Percentiles rank a stretch among this genome's conserved stretches.
phyloP scores from a whole-genome alignment of 2,329 filamentous ascomycete genomes.

The Botrytis pseudocinerea region DNA sequence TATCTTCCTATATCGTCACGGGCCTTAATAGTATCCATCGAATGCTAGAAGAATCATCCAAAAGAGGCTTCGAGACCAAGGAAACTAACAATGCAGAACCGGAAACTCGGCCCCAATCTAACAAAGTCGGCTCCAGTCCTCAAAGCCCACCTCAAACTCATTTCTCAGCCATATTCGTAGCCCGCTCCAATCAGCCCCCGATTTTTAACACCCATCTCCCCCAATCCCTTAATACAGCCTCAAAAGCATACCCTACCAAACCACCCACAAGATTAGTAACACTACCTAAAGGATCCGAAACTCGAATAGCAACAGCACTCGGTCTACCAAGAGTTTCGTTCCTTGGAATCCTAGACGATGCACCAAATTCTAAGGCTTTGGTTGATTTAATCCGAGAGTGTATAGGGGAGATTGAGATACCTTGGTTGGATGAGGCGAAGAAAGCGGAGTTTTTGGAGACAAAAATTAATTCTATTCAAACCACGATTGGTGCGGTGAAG shows the following conservation, averaged over 20 bases:
- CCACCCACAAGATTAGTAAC: constrained; percentile 58
- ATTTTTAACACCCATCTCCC: constrained; percentile 62
- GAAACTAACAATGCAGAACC: background rate
- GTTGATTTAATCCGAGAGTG: constrained; percentile 55
- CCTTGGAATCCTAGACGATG: constrained; percentile 57
- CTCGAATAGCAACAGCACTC: constrained; percentile 56
- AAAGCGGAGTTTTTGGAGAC: constrained; percentile 47
- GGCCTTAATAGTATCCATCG: constrained; percentile 66
- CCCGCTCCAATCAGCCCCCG: constrained; percentile 57
- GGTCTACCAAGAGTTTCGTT: constrained; percentile 65
- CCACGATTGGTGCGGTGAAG: constrained; percentile 27
- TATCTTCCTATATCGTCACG: constrained; percentile 60
- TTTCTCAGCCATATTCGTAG: constrained; percentile 56
- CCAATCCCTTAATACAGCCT: constrained; percentile 54
- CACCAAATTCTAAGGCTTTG: constrained; percentile 58
- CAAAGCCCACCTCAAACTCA: constrained; percentile 18
- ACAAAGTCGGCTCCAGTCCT: background rate
- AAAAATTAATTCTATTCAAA: constrained; percentile 50
- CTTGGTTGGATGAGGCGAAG: constrained; percentile 55
- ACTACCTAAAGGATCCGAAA: constrained; percentile 60
- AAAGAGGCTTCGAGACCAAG: background rate
- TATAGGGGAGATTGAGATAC: constrained; percentile 53
- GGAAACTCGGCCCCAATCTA: background rate
- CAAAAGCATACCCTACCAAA: constrained; percentile 44
- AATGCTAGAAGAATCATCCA: constrained; percentile 45